Conservation (phyloP, 2,329 filamentous ascomycete genomes). For the Ophiostoma montium region DNA sequence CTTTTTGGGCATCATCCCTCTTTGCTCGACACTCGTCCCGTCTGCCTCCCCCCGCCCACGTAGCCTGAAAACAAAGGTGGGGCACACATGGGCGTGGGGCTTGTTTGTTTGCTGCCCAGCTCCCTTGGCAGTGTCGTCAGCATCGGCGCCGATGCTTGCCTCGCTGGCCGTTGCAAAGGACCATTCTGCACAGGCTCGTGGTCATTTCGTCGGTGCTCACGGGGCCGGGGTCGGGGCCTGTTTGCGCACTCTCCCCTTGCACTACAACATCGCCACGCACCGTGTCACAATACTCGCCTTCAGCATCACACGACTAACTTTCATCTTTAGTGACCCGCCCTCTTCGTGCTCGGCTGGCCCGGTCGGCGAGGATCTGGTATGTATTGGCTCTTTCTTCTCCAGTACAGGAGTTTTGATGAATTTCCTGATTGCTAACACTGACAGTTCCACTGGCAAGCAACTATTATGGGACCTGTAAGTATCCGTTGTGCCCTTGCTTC, state of each 20-base stretch:
- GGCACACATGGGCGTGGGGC: slow-evolving; percentile 10
- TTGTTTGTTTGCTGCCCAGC: not conserved
- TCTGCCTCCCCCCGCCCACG: not conserved
- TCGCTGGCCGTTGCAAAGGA: not conserved
- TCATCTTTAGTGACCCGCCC: slow-evolving; percentile 66
- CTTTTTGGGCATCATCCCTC: not conserved
- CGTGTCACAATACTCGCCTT: slow-evolving; percentile 8
- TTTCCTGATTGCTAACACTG: slow-evolving; percentile 11
- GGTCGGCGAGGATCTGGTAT: slow-evolving; percentile 93
- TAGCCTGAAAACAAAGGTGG: slow-evolving; percentile 13
- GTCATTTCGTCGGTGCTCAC: no score
- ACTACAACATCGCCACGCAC: not conserved
- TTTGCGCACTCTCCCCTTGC: not conserved
- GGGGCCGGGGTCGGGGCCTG: no score
- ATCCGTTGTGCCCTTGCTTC: slow-evolving; percentile 6
- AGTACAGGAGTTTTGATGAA: not conserved
- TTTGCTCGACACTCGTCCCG: not conserved
- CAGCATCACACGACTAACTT: slow-evolving; percentile 16
- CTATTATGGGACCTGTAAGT: slow-evolving; percentile 98
- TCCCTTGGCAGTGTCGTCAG: not conserved
- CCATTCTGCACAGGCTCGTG: no score
- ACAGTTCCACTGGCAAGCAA: slow-evolving; percentile 98
- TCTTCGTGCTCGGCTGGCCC: slow-evolving; percentile 97
- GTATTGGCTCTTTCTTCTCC: slow-evolving; percentile 19
- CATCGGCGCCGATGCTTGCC: not conserved